Evolutionary conservation across 495 filamentous ascomycete genomes (phyloP), one percentile per base, ranked within the genome.

Genomic region (Peziza echinospora): DNA sequence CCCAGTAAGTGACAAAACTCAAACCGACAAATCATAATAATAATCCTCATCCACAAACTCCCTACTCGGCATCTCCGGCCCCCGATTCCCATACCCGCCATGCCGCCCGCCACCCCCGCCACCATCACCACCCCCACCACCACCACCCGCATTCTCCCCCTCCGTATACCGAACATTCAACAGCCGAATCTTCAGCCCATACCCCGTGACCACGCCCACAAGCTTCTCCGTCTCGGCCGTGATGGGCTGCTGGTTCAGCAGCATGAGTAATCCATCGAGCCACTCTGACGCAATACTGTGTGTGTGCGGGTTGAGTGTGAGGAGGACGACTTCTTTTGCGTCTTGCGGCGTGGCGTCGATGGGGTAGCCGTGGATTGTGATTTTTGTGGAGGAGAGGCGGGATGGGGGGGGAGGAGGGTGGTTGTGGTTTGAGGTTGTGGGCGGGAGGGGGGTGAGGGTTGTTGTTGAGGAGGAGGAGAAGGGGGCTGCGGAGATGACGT

Each of bases 221-320:
- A 96, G 65, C 59, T 86, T 89, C 53, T 75, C 82, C 5, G 89
- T 96, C 62, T 96, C 87, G 19, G 82, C 71, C n/a, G 91, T 99
- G 61, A 99, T 93, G 9, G 89, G 89, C 37, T 85, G 76, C 59
- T 99, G 89, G 58, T 85, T 83, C 24, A 99, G 69, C 34, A 99
- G 65, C 85, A 99, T 92, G 21, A 94, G 72, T 43, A 99, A 63
- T 1, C 91, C 91, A 59, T 99, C 91, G 0, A 96, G 65, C 89
- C 89, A 99, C 62, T 99, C 91, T 1, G 86, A 86, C 9, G 89
- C 91, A 21, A 86, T 60, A 49, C 74, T 81, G 54, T 89, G 82
- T 24, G 77, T 79, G 41, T 76, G 66, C 4, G 91, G 85, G 49
- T 82, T 73, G n/a, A 99, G 70, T 6, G 73, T 80, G 41, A 99